Percentiles rank a stretch among this genome's conserved stretches.
phyloP scores from a whole-genome alignment of 805 yeast genomes.

The Suhomyces sp. region DNA sequence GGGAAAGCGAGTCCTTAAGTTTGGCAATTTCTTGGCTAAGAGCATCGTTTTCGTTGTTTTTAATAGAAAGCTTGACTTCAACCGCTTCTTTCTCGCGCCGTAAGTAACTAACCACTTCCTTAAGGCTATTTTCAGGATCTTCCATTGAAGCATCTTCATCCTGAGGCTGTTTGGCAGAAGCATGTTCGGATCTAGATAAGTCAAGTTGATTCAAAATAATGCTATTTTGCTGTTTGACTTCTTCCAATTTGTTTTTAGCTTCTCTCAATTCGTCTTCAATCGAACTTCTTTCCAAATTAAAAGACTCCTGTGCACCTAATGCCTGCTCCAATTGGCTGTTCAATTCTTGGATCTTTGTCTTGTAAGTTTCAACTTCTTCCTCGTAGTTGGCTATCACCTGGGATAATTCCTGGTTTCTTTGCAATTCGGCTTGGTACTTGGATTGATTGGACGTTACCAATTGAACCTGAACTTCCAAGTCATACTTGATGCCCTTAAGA shows the following conservation, averaged over 20 bases:
- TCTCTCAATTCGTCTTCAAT: constrained; percentile 37
- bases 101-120: constrained; percentile 56
- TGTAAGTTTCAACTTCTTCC: constrained; percentile 5
- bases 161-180: constrained; percentile 1
- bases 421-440: constrained; percentile 55
- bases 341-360: constrained; percentile 6
- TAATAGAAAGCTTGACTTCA: constrained; percentile 44
- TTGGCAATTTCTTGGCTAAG: constrained; percentile 50
- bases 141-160: constrained; percentile 5
- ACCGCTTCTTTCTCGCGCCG: constrained; percentile 75
- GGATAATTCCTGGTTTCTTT: constrained; percentile 51
- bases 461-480: constrained; percentile 40
- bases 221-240: constrained; percentile 63
- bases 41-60: constrained; percentile 51
- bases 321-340: constrained; percentile 2
- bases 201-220: constrained; percentile 70
- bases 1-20: constrained; percentile 49
- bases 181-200: constrained; percentile 19
- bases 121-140: constrained; percentile 19
- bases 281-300: constrained; percentile 20
- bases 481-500: constrained; percentile 24
- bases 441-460: constrained; percentile 49
- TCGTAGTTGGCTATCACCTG: constrained; percentile 23
- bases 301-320: constrained; percentile 15
- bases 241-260: constrained; percentile 47